Evolutionary conservation across 768 basidiomycete species (phyloP).

Genomic region (Leccinellum luteum): DNA sequence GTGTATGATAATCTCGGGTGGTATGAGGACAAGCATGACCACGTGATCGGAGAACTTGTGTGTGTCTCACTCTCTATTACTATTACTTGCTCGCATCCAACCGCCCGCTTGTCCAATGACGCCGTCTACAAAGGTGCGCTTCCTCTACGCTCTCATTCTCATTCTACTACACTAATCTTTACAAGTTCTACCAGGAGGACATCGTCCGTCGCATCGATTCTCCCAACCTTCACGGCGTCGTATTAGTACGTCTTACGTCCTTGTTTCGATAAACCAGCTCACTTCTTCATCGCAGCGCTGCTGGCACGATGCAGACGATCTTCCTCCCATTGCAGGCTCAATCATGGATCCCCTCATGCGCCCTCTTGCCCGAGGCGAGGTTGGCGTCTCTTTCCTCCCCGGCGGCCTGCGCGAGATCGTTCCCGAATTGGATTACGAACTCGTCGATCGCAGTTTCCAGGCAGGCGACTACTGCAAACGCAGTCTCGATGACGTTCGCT

Average conservation of each 20-base stretch:
- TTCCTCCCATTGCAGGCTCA: conserved; percentile 41
- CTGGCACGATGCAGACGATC: conserved; percentile 86
- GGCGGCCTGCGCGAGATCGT: conserved; percentile 63
- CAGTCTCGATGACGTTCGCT: conserved; percentile 66
- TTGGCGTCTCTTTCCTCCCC: conserved; percentile 71
- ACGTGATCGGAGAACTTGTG: background rate
- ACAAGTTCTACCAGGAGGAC: conserved; percentile 67
- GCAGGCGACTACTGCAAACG: conserved; percentile 83
- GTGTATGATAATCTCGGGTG: conserved; percentile 25
- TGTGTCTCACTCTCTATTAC: background rate
- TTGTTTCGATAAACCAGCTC: conserved; percentile 1
- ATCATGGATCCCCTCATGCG: conserved; percentile 71
- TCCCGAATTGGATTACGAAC: conserved; percentile 60
- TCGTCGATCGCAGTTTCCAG: conserved; percentile 76
- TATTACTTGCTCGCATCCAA: conserved; percentile 15
- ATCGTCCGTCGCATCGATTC: conserved; percentile 49
- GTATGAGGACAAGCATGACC: conserved; percentile 13
- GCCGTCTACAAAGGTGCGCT: conserved; percentile 34
- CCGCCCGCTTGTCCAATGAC: conserved; percentile 27
- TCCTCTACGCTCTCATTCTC: background rate
- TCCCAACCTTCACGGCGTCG: conserved; percentile 51
- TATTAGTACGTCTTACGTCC: conserved; percentile 47
- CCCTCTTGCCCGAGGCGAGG: conserved; percentile 73
- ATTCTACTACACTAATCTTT: background rate
- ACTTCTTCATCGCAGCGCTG: conserved; percentile 57